phyloP scores from a whole-genome alignment of 306 rosid species.

The Trifolium fragiferum region DNA sequence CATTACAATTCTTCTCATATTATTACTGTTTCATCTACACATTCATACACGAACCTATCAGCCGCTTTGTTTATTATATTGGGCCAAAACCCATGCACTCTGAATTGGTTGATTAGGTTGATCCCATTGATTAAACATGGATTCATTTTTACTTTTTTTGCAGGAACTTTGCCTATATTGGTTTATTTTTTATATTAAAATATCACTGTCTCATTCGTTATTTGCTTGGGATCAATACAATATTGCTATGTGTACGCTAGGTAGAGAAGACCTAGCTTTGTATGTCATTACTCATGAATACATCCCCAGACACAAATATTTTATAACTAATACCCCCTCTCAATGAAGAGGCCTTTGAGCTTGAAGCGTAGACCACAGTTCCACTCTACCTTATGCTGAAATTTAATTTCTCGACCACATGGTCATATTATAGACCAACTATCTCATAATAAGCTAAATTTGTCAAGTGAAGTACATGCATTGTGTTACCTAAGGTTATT shows the following conservation, averaged over 20 bases:
- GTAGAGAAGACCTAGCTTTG: conserved; percentile 16
- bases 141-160: background rate
- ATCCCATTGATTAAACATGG: conserved; percentile 28
- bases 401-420: background rate
- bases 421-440: conserved; percentile 4
- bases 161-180: background rate
- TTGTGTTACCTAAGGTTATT: conserved; percentile 13
- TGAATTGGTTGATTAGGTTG: conserved; percentile 25
- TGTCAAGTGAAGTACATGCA: conserved; percentile 4
- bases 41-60: too few species aligned
- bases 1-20: too few species aligned
- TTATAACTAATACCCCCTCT: background rate
- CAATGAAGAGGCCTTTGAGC: background rate
- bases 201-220: conserved; percentile 12
- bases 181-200: conserved; percentile 23
- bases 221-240: conserved; percentile 16
- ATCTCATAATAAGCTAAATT: conserved; percentile 6
- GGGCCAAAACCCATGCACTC: conserved; percentile 15
- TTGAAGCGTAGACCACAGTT: background rate
- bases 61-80: conserved; percentile 18
- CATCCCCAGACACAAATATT: conserved; percentile 4
- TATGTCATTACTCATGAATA: conserved; percentile 1
- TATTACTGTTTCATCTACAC: too few species aligned
- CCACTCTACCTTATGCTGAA: conserved; percentile 9
- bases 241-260: conserved; percentile 26